phyloP scores from a whole-genome alignment of 352 stramenopile genomes.

The Pelagophyceae sp. region DNA sequence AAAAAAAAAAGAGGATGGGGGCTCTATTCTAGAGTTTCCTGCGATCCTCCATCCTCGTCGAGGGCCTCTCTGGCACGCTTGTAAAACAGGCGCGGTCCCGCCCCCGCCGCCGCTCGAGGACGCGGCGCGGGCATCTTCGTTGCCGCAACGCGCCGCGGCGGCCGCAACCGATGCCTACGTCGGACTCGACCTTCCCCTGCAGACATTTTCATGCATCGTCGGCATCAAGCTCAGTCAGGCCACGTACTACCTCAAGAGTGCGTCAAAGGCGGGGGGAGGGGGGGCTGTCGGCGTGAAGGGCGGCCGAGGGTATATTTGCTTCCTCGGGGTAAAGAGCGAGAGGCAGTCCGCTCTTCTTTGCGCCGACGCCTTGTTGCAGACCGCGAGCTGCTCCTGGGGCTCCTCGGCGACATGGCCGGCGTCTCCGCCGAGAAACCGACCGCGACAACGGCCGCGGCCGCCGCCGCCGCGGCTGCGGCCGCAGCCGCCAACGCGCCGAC shows the following conservation, averaged over 20 bases:
- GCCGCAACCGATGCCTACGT: not conserved
- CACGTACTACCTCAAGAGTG: slow-evolving; percentile 55
- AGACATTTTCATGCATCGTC: slow-evolving; percentile 69
- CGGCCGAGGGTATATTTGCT: no score
- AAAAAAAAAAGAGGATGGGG: no score
- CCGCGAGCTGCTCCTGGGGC: not conserved
- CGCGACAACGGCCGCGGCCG: no score
- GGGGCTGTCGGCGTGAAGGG: no score
- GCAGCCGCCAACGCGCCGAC: not conserved
- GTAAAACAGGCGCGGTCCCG: not conserved
- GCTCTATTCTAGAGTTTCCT: not conserved
- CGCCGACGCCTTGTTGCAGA: not conserved
- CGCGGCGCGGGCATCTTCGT: not conserved
- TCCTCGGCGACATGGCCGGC: not conserved
- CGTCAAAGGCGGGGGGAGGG: no score
- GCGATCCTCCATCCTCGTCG: not conserved
- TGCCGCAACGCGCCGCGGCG: not conserved
- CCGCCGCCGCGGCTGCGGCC: no score
- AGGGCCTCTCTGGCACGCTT: not conserved
- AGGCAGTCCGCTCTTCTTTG: not conserved
- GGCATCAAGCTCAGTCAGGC: slow-evolving; percentile 65
- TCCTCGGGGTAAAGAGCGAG: no score
- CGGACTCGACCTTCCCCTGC: slow-evolving; percentile 50
- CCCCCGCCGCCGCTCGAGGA: not conserved
- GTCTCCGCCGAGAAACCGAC: not conserved